Base-by-base conservation (phyloP, 2,329 filamentous ascomycete genomes). In the Colletotrichum caudatum region DNA sequence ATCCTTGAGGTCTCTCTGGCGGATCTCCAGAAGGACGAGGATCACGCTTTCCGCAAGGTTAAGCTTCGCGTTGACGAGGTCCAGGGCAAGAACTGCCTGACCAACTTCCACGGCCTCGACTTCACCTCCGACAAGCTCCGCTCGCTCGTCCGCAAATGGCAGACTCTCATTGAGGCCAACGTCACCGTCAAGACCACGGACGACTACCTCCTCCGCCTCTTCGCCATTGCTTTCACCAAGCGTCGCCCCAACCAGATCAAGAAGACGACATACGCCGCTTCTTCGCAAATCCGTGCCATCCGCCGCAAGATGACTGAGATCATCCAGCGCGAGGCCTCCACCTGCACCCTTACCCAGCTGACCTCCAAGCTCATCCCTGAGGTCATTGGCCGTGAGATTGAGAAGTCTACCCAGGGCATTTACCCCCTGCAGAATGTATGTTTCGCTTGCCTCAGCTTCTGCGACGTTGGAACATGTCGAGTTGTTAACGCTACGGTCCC, bases 91-190 rank as follows among this genome's bases (percentile, higher is more conserved):
- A 98, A 97, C 92, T 98, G 96, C 89, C 88, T 99, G 86, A 98
- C 96, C 90, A 98, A 98, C 92, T 99, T 99, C 93, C 95, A 99
- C 92, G 96, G 96, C 80, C 92, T 99, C 84, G 96, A 99, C 89
- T 98, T 99, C 93, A 99, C 96, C 84, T 98, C 96, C 80, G 96
- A 99, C 92, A 99, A 99, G 91, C 93, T 99, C 81, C 94, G 96
- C 83, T 98, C 96, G 76, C 92, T 99, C 78, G 96, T 99, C 80
- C 95, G 96, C 89, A 99, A 99, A 90, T 99, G 96, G 96, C 96
- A 99, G 88, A 92, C 95, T 76, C 90, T 99, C 82, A 98, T 99
- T 79, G 96, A 99, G 91, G 96, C 96, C 89, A 99, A 99, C 86
- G 92, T 98, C 82, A 97, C 97, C 78, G 95, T 99, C 90, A 98